phyloP scores from a whole-genome alignment of 2,329 filamentous ascomycete genomes.

The Fusarium irregulare region DNA sequence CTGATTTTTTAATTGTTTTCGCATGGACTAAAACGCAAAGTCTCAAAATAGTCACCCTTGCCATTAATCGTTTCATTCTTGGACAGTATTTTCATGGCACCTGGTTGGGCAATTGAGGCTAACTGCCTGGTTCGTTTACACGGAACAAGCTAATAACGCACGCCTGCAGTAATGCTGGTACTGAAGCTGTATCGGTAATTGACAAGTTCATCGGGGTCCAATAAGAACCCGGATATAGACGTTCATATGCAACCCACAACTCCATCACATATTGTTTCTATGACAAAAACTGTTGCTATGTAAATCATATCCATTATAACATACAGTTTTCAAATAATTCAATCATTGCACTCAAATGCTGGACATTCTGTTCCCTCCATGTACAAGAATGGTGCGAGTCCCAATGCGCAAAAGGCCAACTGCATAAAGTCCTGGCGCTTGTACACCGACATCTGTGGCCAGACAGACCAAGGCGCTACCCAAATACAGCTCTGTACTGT shows the following conservation, averaged over 20 bases:
- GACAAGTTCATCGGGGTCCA: not conserved
- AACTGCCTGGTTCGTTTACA: slow-evolving; percentile 1
- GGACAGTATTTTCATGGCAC: not conserved
- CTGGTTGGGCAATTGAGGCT: not conserved
- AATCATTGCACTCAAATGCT: not conserved
- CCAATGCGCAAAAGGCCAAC: not conserved
- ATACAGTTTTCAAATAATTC: too few species aligned
- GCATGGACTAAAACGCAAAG: not conserved
- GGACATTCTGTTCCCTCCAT: not conserved
- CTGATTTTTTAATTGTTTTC: not conserved
- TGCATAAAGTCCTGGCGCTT: slow-evolving; percentile 25
- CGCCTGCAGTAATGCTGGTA: slow-evolving; percentile 3
- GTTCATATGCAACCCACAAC: not conserved
- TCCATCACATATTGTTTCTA: not conserved
- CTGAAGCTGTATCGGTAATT: not conserved
- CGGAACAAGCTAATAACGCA: slow-evolving; percentile 20
- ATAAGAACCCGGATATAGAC: not conserved
- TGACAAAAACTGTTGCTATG: not conserved
- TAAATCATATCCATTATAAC: not conserved
- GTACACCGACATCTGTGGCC: slow-evolving; percentile 34
- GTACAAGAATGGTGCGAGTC: slow-evolving; percentile 7
- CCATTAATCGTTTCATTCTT: slow-evolving; percentile 3
- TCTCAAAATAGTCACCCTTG: not conserved
- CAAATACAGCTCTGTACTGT: slow-evolving; percentile 15
- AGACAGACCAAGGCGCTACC: slow-evolving; percentile 29